phyloP scores from a whole-genome alignment of 331 rosid species.

The Quercus phellos region DNA sequence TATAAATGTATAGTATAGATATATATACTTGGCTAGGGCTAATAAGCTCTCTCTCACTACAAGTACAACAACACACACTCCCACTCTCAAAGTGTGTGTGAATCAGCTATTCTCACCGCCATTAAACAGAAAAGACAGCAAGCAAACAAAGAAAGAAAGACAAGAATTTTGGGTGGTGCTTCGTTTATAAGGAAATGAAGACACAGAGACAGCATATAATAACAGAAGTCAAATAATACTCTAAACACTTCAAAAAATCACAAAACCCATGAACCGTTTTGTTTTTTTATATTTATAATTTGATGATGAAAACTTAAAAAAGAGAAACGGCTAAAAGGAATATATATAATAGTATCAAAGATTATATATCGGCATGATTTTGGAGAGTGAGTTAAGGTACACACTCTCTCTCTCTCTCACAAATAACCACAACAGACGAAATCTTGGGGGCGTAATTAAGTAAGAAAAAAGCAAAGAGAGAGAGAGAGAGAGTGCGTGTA shows the following conservation, averaged over 20 bases:
- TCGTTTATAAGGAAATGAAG: constrained; percentile 11
- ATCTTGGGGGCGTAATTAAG: constrained; percentile 25
- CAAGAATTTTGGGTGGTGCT: constrained; percentile 24
- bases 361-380: constrained; percentile 50
- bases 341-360: constrained; percentile 12
- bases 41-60: not conserved
- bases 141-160: not conserved
- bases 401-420: too few relatives aligned
- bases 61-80: not conserved
- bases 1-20: too few relatives aligned
- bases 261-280: not conserved
- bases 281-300: not conserved
- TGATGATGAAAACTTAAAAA: not conserved
- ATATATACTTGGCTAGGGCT: not conserved
- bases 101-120: constrained; percentile 18
- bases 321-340: constrained; percentile 39
- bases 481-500: not conserved
- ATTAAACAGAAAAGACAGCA: constrained; percentile 10
- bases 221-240: not conserved
- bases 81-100: not conserved
- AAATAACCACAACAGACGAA: constrained; percentile 16
- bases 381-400: constrained; percentile 41
- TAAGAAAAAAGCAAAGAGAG: not conserved
- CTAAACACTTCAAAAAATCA: not conserved
- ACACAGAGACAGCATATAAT: not conserved